phyloP scores from a whole-genome alignment of 306 rosid genomes.

The Rosa multiflora region DNA sequence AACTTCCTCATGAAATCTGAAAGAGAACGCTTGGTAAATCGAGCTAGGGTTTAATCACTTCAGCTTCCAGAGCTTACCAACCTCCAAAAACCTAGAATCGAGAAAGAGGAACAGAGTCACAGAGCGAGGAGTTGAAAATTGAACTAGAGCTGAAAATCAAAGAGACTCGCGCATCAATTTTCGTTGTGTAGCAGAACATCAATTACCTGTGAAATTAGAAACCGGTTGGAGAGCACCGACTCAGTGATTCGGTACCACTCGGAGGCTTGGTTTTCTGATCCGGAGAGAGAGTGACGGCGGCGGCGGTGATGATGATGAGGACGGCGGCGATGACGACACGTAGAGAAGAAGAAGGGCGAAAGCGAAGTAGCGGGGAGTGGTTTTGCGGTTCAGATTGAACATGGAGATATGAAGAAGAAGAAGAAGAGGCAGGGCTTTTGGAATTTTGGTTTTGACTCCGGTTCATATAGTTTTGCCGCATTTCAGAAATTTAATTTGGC shows the following conservation, averaged over 20 bases:
- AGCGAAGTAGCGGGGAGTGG: not conserved
- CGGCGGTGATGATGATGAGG: not conserved
- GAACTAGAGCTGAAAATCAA: not conserved
- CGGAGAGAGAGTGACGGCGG: not conserved
- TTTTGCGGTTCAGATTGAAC: not conserved
- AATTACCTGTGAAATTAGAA: constrained; percentile 4
- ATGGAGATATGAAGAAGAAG: not conserved
- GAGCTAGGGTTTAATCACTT: not conserved
- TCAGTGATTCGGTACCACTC: not conserved
- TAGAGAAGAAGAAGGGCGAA: not conserved
- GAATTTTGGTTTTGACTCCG: not conserved
- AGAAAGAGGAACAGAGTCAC: not conserved
- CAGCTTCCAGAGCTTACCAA: not conserved
- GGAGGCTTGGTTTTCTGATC: not conserved
- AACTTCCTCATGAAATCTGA: not conserved
- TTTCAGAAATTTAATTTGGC: constrained; percentile 5
- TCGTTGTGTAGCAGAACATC: not conserved
- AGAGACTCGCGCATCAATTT: not conserved
- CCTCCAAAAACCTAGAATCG: not conserved
- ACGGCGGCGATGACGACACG: not conserved
- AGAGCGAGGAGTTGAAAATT: not conserved
- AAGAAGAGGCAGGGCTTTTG: not conserved
- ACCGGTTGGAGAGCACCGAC: not conserved
- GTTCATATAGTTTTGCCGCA: not conserved
- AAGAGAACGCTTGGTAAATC: not conserved